Base-by-base conservation (phyloP, 179 eudicot genomes). In the Carnegiea gigantea region DNA sequence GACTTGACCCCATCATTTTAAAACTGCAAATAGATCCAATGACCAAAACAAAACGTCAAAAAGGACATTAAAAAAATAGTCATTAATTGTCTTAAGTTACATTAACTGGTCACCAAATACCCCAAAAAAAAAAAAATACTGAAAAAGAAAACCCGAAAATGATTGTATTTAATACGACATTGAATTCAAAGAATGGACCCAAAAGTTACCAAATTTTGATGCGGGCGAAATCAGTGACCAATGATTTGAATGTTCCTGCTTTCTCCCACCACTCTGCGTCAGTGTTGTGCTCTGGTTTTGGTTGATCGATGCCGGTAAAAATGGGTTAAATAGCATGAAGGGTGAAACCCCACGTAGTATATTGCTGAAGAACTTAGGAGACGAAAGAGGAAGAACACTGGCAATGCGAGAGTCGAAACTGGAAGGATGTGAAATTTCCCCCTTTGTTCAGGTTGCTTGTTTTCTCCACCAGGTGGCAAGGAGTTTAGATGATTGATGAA, bases 1-100 rank as follows among this genome's bases (percentile, higher is more conserved):
- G 87, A 43, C 82, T 71, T 75, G 92, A 83, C 15, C 89, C 85
- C 72, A 91, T 87, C 93, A 91, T 90, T 84, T 83, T 82, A 77
- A 71, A 33, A 59, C 80, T 26, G 48, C 70, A 68, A 81, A 60
- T 10, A 49, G 49, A 75, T n/a, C 24, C 76, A 68, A 26, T 71
- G 64, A 48, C 78, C 77, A 70, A 54, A 59, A 26, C 23, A 40
- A 75, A 86, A 75, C 77, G 83, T 80, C 85, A 76, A 72, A 44
- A 38, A 26, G 78, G 67, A 28, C 15, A 44, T 77, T 53, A 67
- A 44, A 62, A 8, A 21, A 28, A 70, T 71, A 43, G 30, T 65
- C 36, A 54, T 30, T 60, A 33, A 51, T 54, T 20, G 13, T 62
- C n/a, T 1, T 24, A 62, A 24, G 68, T 77, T 23, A 26, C 18